Conservation (phyloP, 78 protist genomes). For the Acrasis kona region DNA sequence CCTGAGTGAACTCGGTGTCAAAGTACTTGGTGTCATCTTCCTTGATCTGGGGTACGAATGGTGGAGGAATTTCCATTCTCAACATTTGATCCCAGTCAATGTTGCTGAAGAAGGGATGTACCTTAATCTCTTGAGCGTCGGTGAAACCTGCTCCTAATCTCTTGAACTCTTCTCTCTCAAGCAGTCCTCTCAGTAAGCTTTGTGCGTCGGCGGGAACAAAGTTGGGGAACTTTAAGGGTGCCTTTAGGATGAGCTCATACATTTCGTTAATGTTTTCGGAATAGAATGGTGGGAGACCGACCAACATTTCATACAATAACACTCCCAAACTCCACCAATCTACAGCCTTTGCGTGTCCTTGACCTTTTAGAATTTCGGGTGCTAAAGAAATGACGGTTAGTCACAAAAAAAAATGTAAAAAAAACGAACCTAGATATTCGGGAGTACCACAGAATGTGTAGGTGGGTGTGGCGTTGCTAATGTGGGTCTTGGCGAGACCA, state of each 20-base stretch:
- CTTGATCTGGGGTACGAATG: conserved; percentile 6
- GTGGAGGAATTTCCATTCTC: conserved; percentile 35
- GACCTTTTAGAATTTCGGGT: conserved; percentile 14
- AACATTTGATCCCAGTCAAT: conserved; percentile 64
- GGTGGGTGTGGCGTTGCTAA: conserved; percentile 18
- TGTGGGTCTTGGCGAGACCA: conserved; percentile 22
- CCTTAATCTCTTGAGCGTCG: conserved; percentile 28
- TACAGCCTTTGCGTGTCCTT: conserved; percentile 26
- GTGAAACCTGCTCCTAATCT: conserved; percentile 39
- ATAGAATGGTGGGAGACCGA: conserved; percentile 79
- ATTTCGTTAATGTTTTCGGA: conserved; percentile 39
- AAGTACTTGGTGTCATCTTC: conserved; percentile 9
- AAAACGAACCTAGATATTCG: conserved; percentile 64
- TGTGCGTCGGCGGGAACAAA: neutral
- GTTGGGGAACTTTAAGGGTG: conserved; percentile 26
- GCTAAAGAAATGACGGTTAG: no score
- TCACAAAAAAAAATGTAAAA: conserved; percentile 57
- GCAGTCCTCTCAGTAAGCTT: conserved; percentile 15
- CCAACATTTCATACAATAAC: conserved; percentile 76
- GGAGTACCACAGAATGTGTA: conserved; percentile 92
- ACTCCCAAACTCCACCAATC: conserved; percentile 29
- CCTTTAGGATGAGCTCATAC: conserved; percentile 36
- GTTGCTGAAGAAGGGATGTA: conserved; percentile 69
- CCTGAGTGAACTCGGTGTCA: conserved; percentile 25
- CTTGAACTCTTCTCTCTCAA: neutral